Base-by-base conservation (phyloP, 78 protist species). In the Guillardia theta region DNA sequence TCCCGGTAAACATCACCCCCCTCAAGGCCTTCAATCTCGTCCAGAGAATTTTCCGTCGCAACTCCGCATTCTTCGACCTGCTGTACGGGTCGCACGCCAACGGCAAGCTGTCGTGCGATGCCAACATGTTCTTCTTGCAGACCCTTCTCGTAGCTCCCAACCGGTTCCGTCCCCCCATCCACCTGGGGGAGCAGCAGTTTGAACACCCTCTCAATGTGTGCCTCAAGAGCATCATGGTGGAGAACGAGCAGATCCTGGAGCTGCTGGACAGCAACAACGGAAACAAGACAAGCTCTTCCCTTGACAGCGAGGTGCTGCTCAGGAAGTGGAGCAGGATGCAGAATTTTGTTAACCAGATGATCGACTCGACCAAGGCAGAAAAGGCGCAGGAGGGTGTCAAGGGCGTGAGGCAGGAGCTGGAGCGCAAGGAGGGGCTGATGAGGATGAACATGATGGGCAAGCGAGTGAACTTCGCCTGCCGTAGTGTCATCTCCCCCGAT, bases 391-490 rank as follows among this genome's bases (percentile, higher is more conserved):
- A 12, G 41, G 83, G 36, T 12, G 83, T 22, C 41, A 70, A 70
- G 83, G 83, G 83, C 4, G 83, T 70, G 41, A 36, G 83, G 83
- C 78, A 78, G 90, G 90, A 80, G 90, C 90, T 80, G 90, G 90
- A 80, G 48, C 90, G 90, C 48, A 46, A 97, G 97, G 97, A 99
- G 99, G 95, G 98, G 97, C 94, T 98, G 83, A 97, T 99, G 96
- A 95, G 99, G 80, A 98, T 92, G 97, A 96, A 99, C 96, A 98
- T 99, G 99, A 99, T 80, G 90, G 99, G 99, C 88, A 99, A 99
- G 95, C 97, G 99, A 19, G 99, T 98, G 87, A 99, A 99, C 97
- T 98, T 94, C 48, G 98, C 99, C 15, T 99, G 98, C 44, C 97
- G 99, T 53, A 27, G 44, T 4, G 99, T 99, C 95, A 99, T 99